phyloP scores from a whole-genome alignment of 192 early-diverging fungal genomes.

The Allomyces macrogynus region DNA sequence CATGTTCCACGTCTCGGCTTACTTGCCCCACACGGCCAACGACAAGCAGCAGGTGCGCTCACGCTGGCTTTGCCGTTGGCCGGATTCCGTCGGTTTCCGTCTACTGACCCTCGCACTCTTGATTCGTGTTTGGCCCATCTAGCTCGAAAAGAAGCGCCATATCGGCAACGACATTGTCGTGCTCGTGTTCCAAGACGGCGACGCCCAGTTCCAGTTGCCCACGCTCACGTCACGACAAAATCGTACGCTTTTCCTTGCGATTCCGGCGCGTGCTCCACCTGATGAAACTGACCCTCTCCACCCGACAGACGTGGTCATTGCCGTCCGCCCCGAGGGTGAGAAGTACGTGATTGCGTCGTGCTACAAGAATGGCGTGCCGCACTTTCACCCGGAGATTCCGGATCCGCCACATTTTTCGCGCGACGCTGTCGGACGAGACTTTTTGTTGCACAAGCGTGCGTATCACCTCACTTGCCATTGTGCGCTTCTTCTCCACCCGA shows the following conservation, averaged over 20 bases:
- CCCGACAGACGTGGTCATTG: constrained; percentile 11
- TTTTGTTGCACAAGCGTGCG: constrained; percentile 39
- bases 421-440: constrained; percentile 39
- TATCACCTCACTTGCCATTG: not conserved
- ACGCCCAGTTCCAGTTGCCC: constrained; percentile 21
- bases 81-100: not conserved
- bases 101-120: not conserved
- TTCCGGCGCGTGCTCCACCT: not conserved
- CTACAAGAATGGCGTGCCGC: constrained; percentile 32
- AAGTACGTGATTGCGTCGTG: constrained; percentile 19
- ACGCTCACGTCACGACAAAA: constrained; percentile 31
- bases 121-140: not conserved
- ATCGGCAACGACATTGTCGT: constrained; percentile 57
- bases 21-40: constrained; percentile 32
- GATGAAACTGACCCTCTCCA: not conserved
- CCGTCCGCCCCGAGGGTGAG: constrained; percentile 7
- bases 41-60: constrained; percentile 28
- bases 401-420: constrained; percentile 26
- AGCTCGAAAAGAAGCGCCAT: constrained; percentile 42
- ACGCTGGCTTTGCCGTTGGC: constrained; percentile 1
- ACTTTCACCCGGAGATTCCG: constrained; percentile 37
- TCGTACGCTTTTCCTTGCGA: constrained; percentile 6
- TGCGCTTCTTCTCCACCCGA: too few species aligned
- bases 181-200: constrained; percentile 25
- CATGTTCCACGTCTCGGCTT: constrained; percentile 53